Evolutionary conservation across 495 filamentous ascomycete genomes (phyloP).

Genomic region (Aspergillus incahuasiensis): DNA sequence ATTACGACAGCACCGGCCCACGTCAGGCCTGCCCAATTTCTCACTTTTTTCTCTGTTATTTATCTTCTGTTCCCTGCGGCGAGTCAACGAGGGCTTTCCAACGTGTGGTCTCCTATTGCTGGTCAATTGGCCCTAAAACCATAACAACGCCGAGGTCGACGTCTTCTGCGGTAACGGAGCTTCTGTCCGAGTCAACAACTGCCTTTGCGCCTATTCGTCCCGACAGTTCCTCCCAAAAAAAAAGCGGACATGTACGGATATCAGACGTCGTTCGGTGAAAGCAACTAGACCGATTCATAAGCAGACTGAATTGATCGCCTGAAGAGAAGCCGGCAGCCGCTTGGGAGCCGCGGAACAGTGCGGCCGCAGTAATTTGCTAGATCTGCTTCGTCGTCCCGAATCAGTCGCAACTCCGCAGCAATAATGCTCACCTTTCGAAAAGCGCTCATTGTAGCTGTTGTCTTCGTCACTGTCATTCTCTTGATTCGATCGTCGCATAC

Average conservation of each 20-base stretch:
- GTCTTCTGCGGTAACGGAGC: slow-evolving; percentile 1
- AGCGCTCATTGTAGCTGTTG: slow-evolving; percentile 62
- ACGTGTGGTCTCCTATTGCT: slow-evolving; percentile 2
- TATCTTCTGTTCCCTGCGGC: slow-evolving; percentile 1
- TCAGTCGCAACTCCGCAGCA: slow-evolving; percentile 12
- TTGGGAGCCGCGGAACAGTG: slow-evolving; percentile 12
- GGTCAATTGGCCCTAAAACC: slow-evolving; percentile 4
- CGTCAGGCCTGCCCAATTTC: neutral
- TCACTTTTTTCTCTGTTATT: neutral
- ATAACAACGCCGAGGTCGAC: neutral
- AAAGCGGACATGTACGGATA: slow-evolving; percentile 13
- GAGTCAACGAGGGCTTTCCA: neutral
- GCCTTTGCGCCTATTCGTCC: neutral
- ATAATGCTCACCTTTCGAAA: slow-evolving; percentile 71
- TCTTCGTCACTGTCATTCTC: slow-evolving; percentile 65
- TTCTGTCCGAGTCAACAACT: neutral
- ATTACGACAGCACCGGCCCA: slow-evolving; percentile 10
- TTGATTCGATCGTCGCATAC: slow-evolving; percentile 62
- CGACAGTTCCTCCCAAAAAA: neutral
- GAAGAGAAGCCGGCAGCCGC: neutral
- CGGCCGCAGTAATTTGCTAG: neutral
- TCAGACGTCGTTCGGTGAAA: slow-evolving; percentile 5
- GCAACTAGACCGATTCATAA: neutral
- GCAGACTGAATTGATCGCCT: neutral
- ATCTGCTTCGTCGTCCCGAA: neutral